Evolutionary conservation across 768 basidiomycete genomes (phyloP).

Genomic region (Calvatia gigantea): DNA sequence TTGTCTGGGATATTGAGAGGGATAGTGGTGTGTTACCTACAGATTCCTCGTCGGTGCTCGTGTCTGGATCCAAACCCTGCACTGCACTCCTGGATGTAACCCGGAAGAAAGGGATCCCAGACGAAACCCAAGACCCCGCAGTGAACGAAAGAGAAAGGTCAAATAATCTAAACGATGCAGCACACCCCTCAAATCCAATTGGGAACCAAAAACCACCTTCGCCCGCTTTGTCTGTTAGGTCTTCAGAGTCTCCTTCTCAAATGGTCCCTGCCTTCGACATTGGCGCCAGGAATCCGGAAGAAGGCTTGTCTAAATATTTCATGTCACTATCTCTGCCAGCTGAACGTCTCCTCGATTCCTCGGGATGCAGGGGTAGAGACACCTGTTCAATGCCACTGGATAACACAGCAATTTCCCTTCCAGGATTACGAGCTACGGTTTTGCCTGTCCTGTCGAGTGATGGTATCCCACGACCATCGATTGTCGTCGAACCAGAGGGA

Average conservation of each 20-base stretch:
- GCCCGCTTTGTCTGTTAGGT: not conserved
- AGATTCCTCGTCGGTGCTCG: constrained; percentile 4
- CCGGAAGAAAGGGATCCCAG: not conserved
- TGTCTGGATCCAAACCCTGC: constrained; percentile 5
- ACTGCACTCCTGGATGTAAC: constrained; percentile 14
- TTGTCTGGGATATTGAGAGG: constrained; percentile 31
- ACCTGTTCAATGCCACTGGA: no score
- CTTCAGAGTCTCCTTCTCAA: constrained; percentile 10
- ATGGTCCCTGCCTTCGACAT: not conserved
- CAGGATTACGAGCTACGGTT: no score
- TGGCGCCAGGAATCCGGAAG: not conserved
- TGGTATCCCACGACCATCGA: no score
- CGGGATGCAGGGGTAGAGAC: not conserved
- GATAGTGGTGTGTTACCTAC: constrained; percentile 11
- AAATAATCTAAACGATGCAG: not conserved
- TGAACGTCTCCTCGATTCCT: not conserved
- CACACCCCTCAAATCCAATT: not conserved
- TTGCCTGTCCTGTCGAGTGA: no score
- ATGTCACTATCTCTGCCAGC: not conserved
- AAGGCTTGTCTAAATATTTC: constrained; percentile 3
- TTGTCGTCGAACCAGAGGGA: no score
- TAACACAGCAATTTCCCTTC: no score
- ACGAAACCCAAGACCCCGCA: not conserved
- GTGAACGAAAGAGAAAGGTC: not conserved
- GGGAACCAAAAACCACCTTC: not conserved